These are phyloP conservation scores for Carex littledalei DNA, from an alignment of 176 grass and related monocot species.

Conservation along the genomic window DNA sequence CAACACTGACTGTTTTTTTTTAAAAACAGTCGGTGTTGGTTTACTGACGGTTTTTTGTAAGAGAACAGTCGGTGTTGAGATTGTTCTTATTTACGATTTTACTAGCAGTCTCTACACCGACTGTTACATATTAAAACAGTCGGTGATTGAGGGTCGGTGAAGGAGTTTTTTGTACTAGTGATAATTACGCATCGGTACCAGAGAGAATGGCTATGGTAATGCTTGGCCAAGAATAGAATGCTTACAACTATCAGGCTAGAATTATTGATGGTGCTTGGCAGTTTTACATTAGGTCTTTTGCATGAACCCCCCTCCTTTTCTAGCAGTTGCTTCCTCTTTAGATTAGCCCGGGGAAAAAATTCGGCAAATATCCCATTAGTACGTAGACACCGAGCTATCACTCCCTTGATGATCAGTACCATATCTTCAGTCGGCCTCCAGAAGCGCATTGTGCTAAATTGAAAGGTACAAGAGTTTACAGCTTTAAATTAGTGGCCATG, in stretches of 20 bases:
- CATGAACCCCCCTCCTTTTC: not conserved
- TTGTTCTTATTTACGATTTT: too few relatives aligned
- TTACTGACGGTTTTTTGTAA: too few relatives aligned
- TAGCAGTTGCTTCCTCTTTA: not conserved
- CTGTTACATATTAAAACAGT: too few relatives aligned
- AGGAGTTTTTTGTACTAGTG: too few relatives aligned
- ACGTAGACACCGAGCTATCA: not conserved
- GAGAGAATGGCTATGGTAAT: too few relatives aligned
- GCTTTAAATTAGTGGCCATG: not conserved
- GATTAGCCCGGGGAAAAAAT: not conserved
- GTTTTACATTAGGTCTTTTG: not conserved
- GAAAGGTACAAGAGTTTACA: not conserved
- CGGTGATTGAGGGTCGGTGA: too few relatives aligned
- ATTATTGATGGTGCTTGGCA: not conserved
- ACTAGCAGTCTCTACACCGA: too few relatives aligned
- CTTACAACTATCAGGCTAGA: not conserved
- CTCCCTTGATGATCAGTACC: not conserved
- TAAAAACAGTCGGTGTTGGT: too few relatives aligned
- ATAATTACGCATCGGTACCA: not conserved
- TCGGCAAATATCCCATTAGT: not conserved
- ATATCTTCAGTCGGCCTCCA: not conserved
- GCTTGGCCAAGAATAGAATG: not conserved
- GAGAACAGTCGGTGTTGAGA: too few relatives aligned
- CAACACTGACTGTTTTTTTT: too few relatives aligned
- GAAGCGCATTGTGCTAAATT: not conserved